Conservation (phyloP, 1,139 yeast species). For the Protomyces lactucae-debilis region DNA sequence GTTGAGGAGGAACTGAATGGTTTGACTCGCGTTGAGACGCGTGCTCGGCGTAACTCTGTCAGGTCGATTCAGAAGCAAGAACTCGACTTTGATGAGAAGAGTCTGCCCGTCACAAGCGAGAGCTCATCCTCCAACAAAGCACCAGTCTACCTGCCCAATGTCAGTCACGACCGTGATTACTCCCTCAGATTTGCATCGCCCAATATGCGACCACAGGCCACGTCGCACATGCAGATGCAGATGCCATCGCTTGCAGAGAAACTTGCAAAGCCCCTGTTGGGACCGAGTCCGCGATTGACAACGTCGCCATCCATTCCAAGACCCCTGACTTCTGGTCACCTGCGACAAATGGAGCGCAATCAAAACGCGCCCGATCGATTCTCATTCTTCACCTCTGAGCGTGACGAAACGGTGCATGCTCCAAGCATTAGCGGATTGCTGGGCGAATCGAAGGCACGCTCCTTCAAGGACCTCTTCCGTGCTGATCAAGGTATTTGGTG, state of each 20-base stretch:
- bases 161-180: not conserved
- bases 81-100: not conserved
- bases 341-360: constrained; percentile 22
- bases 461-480: constrained; percentile 61
- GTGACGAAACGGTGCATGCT: constrained; percentile 84
- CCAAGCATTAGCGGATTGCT: constrained; percentile 76
- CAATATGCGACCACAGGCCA: constrained; percentile 25
- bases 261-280: not conserved
- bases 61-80: not conserved
- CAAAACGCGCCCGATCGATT: constrained; percentile 59
- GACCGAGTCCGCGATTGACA: constrained; percentile 3
- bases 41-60: constrained; percentile 1
- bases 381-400: constrained; percentile 72
- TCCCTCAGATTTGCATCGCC: constrained; percentile 7
- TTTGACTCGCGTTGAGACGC: constrained; percentile 12
- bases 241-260: constrained; percentile 1
- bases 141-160: not conserved
- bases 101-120: constrained; percentile 14
- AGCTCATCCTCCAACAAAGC: constrained; percentile 21
- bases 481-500: constrained; percentile 59
- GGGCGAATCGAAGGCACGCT: constrained; percentile 49
- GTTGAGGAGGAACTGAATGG: constrained; percentile 34
- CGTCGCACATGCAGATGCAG: constrained; percentile 19
- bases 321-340: constrained; percentile 14
- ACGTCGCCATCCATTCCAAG: constrained; percentile 19